Evolutionary conservation across 2,329 filamentous ascomycete genomes (phyloP), one percentile per base, ranked within the genome.

Genomic region (Fusarium secorum): DNA sequence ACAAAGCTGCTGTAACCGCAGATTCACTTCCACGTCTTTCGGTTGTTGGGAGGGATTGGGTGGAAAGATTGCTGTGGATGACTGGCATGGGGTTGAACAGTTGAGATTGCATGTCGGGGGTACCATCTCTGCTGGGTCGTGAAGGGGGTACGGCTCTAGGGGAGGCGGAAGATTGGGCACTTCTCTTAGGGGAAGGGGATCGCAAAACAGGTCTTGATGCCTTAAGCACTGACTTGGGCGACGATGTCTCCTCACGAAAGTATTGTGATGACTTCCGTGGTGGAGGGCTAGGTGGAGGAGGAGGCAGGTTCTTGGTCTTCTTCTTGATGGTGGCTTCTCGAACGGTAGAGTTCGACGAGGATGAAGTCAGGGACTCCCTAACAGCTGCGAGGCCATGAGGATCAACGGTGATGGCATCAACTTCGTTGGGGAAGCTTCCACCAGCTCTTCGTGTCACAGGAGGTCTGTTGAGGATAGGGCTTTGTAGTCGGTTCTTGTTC

Each of bases 341-440:
- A 13, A 92, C 86, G 4, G 90, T 93, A 11, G 91, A 93, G 66
- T 87, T 88, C 9, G 91, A 93, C 0, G 91, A 93, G 0, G 91
- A 93, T 2, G 91, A 94, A 26, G 87, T 91, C 9, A 89, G 82
- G 2, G 91, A 91, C 76, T 94, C 92, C 59, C 90, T 86, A 10
- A 93, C 88, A 10, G 88, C 86, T 38, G 90, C 85, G 39, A 94
- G 83, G 7, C 88, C 88, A 64, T 88, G 85, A 15, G 85, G 83
- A 48, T 90, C 86, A 28, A 83, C 79, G 36, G 79, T 78, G 41
- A 81, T 79, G 18, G 80, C 77, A 26, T 85, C 85, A n/a, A 75
- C 75, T 46, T 88, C 86, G 61, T 86, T 85, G 15, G 84, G 84
- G 77, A 81, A 85, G 72, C 87, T 90, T 15, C 85, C 87, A 26